These are phyloP conservation scores for Stereum hirsutum DNA, from an alignment of 1,284 basidiomycete species.

Conservation along the genomic window DNA sequence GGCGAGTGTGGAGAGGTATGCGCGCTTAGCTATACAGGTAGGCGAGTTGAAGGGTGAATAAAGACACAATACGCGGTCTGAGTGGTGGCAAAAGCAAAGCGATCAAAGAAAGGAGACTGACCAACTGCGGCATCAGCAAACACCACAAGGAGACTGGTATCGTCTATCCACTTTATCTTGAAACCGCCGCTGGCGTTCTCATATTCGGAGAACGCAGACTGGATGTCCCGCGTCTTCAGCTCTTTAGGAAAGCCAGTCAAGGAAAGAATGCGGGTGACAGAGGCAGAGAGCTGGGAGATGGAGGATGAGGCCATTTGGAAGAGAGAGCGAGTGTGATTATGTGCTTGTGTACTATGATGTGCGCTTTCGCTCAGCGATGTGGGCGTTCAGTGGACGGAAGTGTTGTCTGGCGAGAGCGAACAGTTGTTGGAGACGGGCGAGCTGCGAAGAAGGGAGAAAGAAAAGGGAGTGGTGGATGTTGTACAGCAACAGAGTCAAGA, in stretches of 20 bases:
- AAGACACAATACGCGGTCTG: constrained; percentile 6
- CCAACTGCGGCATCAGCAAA: constrained; percentile 81
- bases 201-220: constrained; percentile 85
- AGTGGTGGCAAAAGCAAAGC: constrained; percentile 1
- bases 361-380: too few species aligned
- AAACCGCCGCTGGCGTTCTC: constrained; percentile 85
- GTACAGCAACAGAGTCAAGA: constrained; percentile 21
- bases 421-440: not conserved
- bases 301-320: constrained; percentile 20
- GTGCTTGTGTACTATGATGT: too few species aligned
- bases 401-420: not conserved
- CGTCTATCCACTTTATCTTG: constrained; percentile 99
- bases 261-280: constrained; percentile 91
- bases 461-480: constrained; percentile 23
- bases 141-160: constrained; percentile 91
- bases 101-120: too few species aligned
- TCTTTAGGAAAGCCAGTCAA: constrained; percentile 89
- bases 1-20: constrained; percentile 84
- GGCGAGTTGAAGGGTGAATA: too few species aligned
- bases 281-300: constrained; percentile 78
- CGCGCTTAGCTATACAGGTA: constrained; percentile 95
- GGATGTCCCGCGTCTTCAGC: constrained; percentile 96
- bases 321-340: not conserved
- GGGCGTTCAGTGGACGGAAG: not conserved
- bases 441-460: constrained; percentile 10